Conservation (phyloP, 2,329 filamentous ascomycete species). For the Nemania diffusa region DNA sequence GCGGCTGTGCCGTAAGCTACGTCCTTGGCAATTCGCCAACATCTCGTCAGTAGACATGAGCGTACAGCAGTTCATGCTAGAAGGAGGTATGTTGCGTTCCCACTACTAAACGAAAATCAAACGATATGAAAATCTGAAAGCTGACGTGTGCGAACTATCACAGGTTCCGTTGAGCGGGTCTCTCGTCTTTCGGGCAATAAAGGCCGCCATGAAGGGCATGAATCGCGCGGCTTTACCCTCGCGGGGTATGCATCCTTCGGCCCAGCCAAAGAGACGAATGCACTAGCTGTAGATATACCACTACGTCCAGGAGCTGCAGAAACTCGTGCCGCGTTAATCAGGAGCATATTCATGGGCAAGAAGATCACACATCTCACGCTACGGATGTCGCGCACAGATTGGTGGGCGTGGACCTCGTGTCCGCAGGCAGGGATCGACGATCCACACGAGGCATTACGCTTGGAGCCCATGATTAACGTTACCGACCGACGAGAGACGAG, state of each 20-base stretch:
- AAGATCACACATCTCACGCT: slow-evolving; percentile 43
- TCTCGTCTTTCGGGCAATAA: slow-evolving; percentile 41
- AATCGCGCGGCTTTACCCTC: slow-evolving; percentile 34
- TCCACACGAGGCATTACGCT: slow-evolving; percentile 36
- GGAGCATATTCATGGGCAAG: slow-evolving; percentile 37
- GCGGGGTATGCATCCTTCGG: slow-evolving; percentile 37
- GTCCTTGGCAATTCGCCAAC: slow-evolving; percentile 46
- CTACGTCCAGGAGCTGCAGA: slow-evolving; percentile 27
- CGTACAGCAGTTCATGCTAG: slow-evolving; percentile 41
- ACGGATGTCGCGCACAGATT: slow-evolving; percentile 44
- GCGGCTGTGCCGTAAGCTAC: slow-evolving; percentile 33
- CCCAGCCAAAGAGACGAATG: slow-evolving; percentile 17
- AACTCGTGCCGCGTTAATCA: slow-evolving; percentile 15
- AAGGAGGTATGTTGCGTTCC: slow-evolving; percentile 40
- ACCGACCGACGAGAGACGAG: slow-evolving; percentile 32
- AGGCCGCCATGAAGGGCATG: slow-evolving; percentile 39
- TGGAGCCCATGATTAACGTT: slow-evolving; percentile 46
- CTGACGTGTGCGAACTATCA: slow-evolving; percentile 10
- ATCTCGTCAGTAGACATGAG: slow-evolving; percentile 43
- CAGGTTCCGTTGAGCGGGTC: slow-evolving; percentile 41
- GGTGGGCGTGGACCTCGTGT: slow-evolving; percentile 42
- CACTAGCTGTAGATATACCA: background rate
- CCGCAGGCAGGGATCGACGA: slow-evolving; percentile 26
- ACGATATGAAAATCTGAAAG: background rate
- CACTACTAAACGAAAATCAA: background rate